Base-by-base conservation (phyloP, 2,329 filamentous ascomycete genomes). In the Talaromyces sp. region DNA sequence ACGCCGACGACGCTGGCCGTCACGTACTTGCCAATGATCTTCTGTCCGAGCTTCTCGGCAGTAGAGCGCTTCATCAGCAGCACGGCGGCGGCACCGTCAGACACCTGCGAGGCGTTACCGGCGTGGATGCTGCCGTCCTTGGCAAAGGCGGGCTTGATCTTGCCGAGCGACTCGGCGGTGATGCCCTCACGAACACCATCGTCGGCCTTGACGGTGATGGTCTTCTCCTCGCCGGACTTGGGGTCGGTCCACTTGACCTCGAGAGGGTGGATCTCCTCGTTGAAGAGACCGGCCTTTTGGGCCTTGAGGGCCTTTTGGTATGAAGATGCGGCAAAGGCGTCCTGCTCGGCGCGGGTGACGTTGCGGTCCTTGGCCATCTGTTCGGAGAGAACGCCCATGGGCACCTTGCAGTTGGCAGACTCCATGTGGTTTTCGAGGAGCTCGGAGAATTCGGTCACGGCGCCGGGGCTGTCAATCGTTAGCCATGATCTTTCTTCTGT, bases 101-200 rank as follows among this genome's bases (percentile, higher is more conserved):
- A 95, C 74, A 99, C 92, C 80, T 98, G 95, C 58, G 88, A 92
- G 30, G 95, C 93, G 77, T 98, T 99, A 70, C 95, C 95, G 62
- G 92, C 95, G 82, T 98, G 93, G 79, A 98, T 98, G 71, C 85
- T 88, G 51, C 95, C 95, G 71, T 95, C 89, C 78, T 96, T 92
- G 67, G 91, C 87, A 73, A 98, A 98, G 13, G 93, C 92, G 17
- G 93, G 86, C 65, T 86, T 87, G 76, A 98, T 96, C 85, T 97
- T 97, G 78, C 81, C 83, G n/a, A 98, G 86, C 1, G 88, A 90
- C 80, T 98, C 92, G 66, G 85, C 84, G 3, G 95, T 98, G 71
- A 96, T 92, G 67, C 91, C 91, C 42, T 88, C 81, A 57, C 95
- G 85, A 67, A 98, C 83, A 66, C 95, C 95, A 69, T 98, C 95